Base-by-base conservation (phyloP, 1,139 yeast species). In the Candida dubliniensis region DNA sequence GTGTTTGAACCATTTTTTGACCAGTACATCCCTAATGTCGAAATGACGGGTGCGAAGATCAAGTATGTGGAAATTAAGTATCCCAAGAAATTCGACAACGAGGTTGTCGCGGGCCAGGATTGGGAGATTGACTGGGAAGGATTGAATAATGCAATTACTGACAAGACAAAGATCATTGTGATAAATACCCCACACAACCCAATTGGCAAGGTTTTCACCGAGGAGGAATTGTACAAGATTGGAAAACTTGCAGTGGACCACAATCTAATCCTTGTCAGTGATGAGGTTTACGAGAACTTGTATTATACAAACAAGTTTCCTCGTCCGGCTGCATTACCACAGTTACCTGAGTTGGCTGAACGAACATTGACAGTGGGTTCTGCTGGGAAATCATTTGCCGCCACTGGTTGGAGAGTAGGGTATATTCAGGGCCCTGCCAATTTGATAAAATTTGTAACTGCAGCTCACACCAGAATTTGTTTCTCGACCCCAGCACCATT, bases 1-100 rank as follows among this genome's bases (percentile, higher is more conserved):
- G 97, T 93, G n/a, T 87, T 93, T 61, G 96, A 93, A 64, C 99
- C 99, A 2, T 93, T 89, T 63, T 93, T 93, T 61, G 99, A 93
- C 60, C 99, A 93, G 67, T 93, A 93, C 66, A 87, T 93, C 51
- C 82, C 97, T 41, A 93, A 93, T 66, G 86, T 93, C 58, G 95
- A 89, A 64, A 79, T 93, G 72, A 84, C 95, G 2, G 98, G 98
- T 25, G 99, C 96, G 33, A 86, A 81, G 56, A 89, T 88, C 32
- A 89, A 82, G 45, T 90, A 88, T 57, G 96, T 88, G 33, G 87
- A 90, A 41, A 71, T 93, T 50, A 83, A 84, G 53, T 95, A 93
- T 34, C 98, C 99, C n/a, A 63, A 69, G 25, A 87, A 85, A 45
- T 81, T 88, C 48, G 74, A 78, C 45, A 58, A 66, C n/a, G 72